Evolutionary conservation across 108 stramenopile species (phyloP).

Genomic region (Fistulifera pelliculosa): DNA sequence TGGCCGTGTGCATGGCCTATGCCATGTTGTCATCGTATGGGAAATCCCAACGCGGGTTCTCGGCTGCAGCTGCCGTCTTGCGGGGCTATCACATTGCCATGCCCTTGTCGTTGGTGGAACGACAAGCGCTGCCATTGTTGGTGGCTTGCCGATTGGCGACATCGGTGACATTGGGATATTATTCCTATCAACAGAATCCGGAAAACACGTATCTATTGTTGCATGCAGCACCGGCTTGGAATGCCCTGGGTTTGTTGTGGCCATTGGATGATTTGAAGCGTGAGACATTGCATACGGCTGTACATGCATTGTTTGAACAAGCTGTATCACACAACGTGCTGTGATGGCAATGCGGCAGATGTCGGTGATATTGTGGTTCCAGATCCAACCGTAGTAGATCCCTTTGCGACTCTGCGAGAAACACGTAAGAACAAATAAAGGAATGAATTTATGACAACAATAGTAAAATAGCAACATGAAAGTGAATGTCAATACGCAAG

Average conservation of each 20-base stretch:
- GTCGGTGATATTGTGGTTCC: constrained; percentile 2
- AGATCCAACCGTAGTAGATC: not conserved
- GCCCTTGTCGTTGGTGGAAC: constrained; percentile 53
- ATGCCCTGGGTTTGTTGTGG: constrained; percentile 72
- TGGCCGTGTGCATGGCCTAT: constrained; percentile 81
- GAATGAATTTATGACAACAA: no score
- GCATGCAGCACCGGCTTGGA: constrained; percentile 81
- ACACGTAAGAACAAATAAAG: not conserved
- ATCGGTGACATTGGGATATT: constrained; percentile 76
- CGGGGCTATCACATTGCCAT: constrained; percentile 61
- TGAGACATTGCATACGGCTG: not conserved
- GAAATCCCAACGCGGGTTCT: constrained; percentile 46
- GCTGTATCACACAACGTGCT: not conserved
- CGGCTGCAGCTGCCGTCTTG: constrained; percentile 72
- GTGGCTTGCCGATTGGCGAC: constrained; percentile 65
- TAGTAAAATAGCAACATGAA: no score
- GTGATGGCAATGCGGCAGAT: constrained; percentile 13
- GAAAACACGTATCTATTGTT: constrained; percentile 75
- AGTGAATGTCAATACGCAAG: no score
- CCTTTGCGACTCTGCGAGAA: not conserved
- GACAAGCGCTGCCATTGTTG: constrained; percentile 58
- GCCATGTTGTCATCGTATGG: constrained; percentile 67
- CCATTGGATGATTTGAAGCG: constrained; percentile 26
- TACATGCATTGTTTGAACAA: not conserved
- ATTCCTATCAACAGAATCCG: constrained; percentile 70